Conservation (phyloP, 139 green algal genomes). For the Picochlorum sp. region DNA sequence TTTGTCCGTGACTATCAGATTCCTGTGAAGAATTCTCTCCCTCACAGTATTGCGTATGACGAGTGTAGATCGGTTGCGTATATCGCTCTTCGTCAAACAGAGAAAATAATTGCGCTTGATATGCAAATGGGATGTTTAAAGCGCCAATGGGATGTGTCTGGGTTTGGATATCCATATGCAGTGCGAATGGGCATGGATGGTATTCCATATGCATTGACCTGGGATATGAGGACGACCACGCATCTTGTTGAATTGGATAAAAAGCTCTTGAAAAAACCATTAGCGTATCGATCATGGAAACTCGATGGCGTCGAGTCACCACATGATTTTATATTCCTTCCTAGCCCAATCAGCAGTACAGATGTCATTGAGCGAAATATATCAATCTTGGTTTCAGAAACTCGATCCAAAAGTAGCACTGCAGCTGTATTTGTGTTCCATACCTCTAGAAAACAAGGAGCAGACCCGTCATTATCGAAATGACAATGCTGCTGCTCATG, state of each 20-base stretch:
- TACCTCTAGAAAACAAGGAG: neutral
- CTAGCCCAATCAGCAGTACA: slow-evolving; percentile 37
- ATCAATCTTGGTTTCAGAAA: slow-evolving; percentile 51
- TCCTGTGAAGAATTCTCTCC: slow-evolving; percentile 15
- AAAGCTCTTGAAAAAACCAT: neutral
- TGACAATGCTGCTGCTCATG: too few relatives aligned
- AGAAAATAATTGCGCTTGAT: slow-evolving; percentile 43
- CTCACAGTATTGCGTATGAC: slow-evolving; percentile 62
- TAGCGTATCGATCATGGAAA: slow-evolving; percentile 21
- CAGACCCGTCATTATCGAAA: neutral
- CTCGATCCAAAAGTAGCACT: slow-evolving; percentile 38
- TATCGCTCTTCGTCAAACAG: slow-evolving; percentile 53
- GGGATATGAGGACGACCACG: slow-evolving; percentile 21
- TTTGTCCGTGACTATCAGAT: slow-evolving; percentile 10
- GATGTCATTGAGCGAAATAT: slow-evolving; percentile 49
- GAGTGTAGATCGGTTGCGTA: slow-evolving; percentile 58
- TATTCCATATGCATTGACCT: slow-evolving; percentile 49
- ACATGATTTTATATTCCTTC: slow-evolving; percentile 55
- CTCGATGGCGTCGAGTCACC: slow-evolving; percentile 36
- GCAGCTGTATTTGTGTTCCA: neutral
- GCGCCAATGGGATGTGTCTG: slow-evolving; percentile 12
- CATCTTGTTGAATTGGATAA: slow-evolving; percentile 3
- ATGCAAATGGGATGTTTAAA: slow-evolving; percentile 51
- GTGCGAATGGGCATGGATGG: slow-evolving; percentile 59
- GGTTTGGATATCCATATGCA: slow-evolving; percentile 46